Conservation (phyloP, 2,329 filamentous ascomycete species). For the Ciborinia camelliae region DNA sequence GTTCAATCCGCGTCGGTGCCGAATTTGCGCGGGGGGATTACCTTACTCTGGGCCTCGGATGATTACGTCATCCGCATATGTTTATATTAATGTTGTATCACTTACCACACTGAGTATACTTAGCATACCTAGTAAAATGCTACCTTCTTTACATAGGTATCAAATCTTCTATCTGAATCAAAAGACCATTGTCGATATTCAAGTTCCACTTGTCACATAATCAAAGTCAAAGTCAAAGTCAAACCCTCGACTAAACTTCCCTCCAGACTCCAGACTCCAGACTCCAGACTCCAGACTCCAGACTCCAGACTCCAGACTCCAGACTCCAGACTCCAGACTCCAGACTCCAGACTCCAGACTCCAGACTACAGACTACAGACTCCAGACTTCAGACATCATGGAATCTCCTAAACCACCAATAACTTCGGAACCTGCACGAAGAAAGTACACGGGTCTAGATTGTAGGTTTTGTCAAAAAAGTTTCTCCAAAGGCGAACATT, state of each 20-base stretch:
- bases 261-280: too few relatives aligned
- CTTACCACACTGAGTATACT: neutral
- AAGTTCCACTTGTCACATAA: neutral
- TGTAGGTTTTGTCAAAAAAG: conserved; percentile 42
- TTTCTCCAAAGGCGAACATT: conserved; percentile 44
- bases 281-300: too few relatives aligned
- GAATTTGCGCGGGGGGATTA: neutral
- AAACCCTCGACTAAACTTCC: neutral
- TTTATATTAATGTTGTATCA: neutral
- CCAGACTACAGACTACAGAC: too few relatives aligned
- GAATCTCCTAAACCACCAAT: neutral
- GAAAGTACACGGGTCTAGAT: conserved; percentile 28
- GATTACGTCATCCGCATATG: neutral
- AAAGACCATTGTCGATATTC: neutral
- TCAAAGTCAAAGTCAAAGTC: neutral
- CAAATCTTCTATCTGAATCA: neutral
- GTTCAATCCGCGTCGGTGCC: neutral
- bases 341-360: too few relatives aligned
- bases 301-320: too few relatives aligned
- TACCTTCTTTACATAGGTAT: neutral
- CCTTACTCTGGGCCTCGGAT: neutral
- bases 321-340: too few relatives aligned
- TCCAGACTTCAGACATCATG: neutral
- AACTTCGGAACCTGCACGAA: neutral
- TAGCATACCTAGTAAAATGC: neutral